Conservation (phyloP, 495 filamentous ascomycete species). For the Delitschia confertaspora region DNA sequence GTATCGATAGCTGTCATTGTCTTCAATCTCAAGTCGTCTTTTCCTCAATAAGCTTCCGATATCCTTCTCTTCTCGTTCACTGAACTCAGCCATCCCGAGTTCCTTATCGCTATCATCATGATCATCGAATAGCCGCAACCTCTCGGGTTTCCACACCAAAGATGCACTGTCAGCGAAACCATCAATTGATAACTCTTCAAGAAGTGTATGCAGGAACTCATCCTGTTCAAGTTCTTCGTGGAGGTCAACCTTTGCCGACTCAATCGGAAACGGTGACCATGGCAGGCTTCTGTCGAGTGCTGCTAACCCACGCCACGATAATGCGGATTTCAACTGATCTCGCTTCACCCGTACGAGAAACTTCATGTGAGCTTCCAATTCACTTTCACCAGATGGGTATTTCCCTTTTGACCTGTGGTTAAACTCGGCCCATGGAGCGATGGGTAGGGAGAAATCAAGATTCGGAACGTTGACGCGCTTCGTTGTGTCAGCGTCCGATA, state of each 20-base stretch:
- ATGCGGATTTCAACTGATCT: conserved; percentile 23
- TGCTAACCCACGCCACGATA: conserved; percentile 39
- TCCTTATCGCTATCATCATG: conserved; percentile 42
- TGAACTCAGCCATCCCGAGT: conserved; percentile 31
- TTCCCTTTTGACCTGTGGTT: neutral
- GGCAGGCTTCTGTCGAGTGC: conserved; percentile 38
- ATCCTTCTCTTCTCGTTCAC: conserved; percentile 13
- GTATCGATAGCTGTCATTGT: conserved; percentile 8
- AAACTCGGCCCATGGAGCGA: conserved; percentile 45
- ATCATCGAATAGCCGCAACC: conserved; percentile 44
- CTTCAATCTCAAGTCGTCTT: conserved; percentile 29
- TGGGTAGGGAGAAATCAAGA: conserved; percentile 51
- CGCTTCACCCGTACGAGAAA: conserved; percentile 25
- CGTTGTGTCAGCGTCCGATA: conserved; percentile 49
- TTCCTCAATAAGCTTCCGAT: conserved; percentile 30
- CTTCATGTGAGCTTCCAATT: conserved; percentile 23
- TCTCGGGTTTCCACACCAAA: conserved; percentile 44
- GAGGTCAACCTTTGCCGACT: conserved; percentile 28
- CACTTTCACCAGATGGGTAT: conserved; percentile 6
- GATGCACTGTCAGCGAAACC: conserved; percentile 30
- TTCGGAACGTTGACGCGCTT: conserved; percentile 48
- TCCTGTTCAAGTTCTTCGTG: conserved; percentile 35
- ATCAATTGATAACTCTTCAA: conserved; percentile 15
- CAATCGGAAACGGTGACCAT: conserved; percentile 36
- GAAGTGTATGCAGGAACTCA: conserved; percentile 25